phyloP scores from a whole-genome alignment of 345 rosid species.

The Heritiera littoralis region DNA sequence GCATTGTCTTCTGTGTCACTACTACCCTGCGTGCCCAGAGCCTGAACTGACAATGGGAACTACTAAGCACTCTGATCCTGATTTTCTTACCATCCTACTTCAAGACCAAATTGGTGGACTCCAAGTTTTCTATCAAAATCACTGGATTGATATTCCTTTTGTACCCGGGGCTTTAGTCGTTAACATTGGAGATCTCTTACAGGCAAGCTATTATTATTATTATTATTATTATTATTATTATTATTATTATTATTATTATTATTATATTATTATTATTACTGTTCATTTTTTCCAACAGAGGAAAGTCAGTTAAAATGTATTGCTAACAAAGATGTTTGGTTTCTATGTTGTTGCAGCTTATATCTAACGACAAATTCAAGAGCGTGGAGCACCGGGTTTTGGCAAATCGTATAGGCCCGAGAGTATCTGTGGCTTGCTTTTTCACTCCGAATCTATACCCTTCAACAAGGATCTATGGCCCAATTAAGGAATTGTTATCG shows the following conservation, averaged over 20 bases:
- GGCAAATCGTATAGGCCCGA: constrained; percentile 40
- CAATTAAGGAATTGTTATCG: constrained; percentile 35
- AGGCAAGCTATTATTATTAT: constrained; percentile 24
- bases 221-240: no score
- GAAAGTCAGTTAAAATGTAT: neutral
- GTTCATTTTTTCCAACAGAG: neutral
- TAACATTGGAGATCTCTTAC: constrained; percentile 24
- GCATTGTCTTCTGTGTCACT: constrained; percentile 44
- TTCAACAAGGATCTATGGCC: constrained; percentile 16
- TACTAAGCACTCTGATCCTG: constrained; percentile 46
- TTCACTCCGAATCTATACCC: constrained; percentile 10
- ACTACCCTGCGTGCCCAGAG: constrained; percentile 62
- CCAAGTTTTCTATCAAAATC: constrained; percentile 23
- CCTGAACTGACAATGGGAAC: constrained; percentile 57
- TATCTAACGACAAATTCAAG: constrained; percentile 48
- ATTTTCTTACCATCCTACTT: constrained; percentile 54
- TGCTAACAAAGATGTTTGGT: neutral
- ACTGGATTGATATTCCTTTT: constrained; percentile 26
- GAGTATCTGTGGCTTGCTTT: constrained; percentile 46
- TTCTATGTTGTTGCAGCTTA: constrained; percentile 31
- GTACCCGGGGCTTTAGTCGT: constrained; percentile 22
- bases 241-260: no score
- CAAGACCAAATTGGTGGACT: constrained; percentile 31
- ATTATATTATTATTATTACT: neutral
- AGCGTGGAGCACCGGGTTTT: constrained; percentile 48